Conservation (phyloP, 345 rosid species). For the Citropsis articulata region DNA sequence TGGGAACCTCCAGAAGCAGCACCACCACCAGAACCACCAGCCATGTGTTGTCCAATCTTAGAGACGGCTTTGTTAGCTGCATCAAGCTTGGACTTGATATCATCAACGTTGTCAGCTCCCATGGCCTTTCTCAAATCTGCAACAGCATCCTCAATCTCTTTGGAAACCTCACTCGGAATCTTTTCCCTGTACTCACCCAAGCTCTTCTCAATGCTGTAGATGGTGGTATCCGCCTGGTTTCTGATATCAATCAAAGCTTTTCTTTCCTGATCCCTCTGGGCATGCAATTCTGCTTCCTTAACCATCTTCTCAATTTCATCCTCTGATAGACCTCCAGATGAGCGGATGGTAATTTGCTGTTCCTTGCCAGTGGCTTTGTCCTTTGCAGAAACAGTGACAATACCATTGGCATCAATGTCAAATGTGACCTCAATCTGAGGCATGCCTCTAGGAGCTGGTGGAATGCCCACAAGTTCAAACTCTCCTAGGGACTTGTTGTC, state of each 20-base stretch:
- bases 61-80: constrained; percentile 82
- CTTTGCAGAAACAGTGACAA: constrained; percentile 86
- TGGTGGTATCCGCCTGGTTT: constrained; percentile 75
- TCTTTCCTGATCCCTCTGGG: constrained; percentile 75
- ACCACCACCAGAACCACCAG: constrained; percentile 48
- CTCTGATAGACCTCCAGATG: constrained; percentile 85
- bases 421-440: constrained; percentile 90
- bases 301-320: constrained; percentile 90
- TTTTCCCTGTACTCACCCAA: constrained; percentile 75
- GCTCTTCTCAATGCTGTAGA: constrained; percentile 90
- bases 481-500: constrained; percentile 85
- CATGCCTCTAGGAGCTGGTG: constrained; percentile 80
- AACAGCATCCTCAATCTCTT: constrained; percentile 76
- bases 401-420: constrained; percentile 93
- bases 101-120: constrained; percentile 55
- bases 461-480: constrained; percentile 82
- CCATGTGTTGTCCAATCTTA: constrained; percentile 85
- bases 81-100: constrained; percentile 74
- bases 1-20: constrained; percentile 51
- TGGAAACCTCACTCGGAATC: constrained; percentile 64
- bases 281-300: constrained; percentile 70
- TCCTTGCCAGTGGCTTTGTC: constrained; percentile 80
- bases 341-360: constrained; percentile 84
- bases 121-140: constrained; percentile 62
- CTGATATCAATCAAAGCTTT: constrained; percentile 65